Base-by-base conservation (phyloP, 306 rosid species). In the Lablab purpureus region DNA sequence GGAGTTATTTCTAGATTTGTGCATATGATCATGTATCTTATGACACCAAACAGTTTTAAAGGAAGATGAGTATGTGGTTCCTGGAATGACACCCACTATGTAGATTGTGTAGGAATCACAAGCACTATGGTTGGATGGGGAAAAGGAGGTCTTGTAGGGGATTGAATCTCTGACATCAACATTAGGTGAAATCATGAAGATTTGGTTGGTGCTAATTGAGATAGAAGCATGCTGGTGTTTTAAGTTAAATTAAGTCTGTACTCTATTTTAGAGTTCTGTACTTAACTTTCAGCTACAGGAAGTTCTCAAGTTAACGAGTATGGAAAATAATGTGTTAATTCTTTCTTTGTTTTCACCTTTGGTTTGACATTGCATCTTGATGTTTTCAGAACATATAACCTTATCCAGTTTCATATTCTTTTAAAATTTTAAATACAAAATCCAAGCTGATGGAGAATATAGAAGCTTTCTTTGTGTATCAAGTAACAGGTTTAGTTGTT, bases 11-110 rank as follows among this genome's bases (percentile, higher is more conserved):
- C 21, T 13, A 66, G 80, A 46, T 69, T 69, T 75, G 55, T 21
- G 34, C 40, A 22, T 19, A 55, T 32, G 28, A 14, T 14, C 58
- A 37, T 37, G 41, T 74, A 22, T 25, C 3, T 36, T 45, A 18
- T 63, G 67, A 18, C 58, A 49, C 2, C 25, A 21, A 63, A 34
- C 50, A 37, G 67, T 23, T 7, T 2, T 41, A 27, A 28, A 75
- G 54, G 21, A 56, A 46, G 78, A 50, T 65, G 60, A 0, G n/a
- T 72, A 49, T 62, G n/a, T 50, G 40, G n/a, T 69, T 73, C 30
- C 34, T 58, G n/a, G 65, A 66, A 41, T 50, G 70, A 23, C 54
- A 11, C 55, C 52, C 14, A 1, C 2, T 18, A 10, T 64, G 40
- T 77, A 51, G 54, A 36, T 49, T 43, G 8, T 19, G 47, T 45